Conservation (phyloP, 805 yeast species). For the Cyberlindnera galapagoensis region DNA sequence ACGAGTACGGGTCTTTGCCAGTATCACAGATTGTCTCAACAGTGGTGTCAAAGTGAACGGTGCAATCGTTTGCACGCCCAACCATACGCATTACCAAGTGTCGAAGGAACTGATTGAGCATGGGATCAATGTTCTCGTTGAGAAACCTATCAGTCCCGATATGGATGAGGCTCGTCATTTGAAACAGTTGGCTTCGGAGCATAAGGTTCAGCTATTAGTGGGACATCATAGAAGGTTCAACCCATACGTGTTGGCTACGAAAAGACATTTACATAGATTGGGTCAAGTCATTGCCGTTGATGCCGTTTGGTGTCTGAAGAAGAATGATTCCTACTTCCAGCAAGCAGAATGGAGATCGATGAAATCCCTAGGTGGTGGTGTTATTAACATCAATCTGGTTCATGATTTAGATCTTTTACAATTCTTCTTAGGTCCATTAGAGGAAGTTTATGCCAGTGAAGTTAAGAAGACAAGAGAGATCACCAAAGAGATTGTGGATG, state of each 20-base stretch:
- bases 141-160: constrained; percentile 16
- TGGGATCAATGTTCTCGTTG: constrained; percentile 13
- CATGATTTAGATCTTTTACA: constrained; percentile 18
- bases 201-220: constrained; percentile 11
- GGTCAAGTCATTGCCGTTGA: constrained; percentile 17
- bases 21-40: constrained; percentile 6
- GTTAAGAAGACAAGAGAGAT: constrained; percentile 10
- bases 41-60: constrained; percentile 12
- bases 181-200: constrained; percentile 6
- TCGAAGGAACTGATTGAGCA: constrained; percentile 7
- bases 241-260: constrained; percentile 17
- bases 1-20: constrained; percentile 5
- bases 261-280: constrained; percentile 11
- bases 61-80: constrained; percentile 18
- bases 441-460: constrained; percentile 12
- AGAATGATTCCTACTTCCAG: constrained; percentile 14
- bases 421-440: constrained; percentile 15
- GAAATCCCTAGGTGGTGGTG: constrained; percentile 16
- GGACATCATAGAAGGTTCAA: constrained; percentile 20
- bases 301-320: constrained; percentile 17
- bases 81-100: constrained; percentile 12
- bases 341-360: constrained; percentile 14
- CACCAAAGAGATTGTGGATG: too few relatives aligned
- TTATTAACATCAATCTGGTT: constrained; percentile 14
- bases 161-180: constrained; percentile 12